These are phyloP conservation scores for Cystoisospora suis DNA, from an alignment of 169 alveolate genomes.

Conservation along the genomic window DNA sequence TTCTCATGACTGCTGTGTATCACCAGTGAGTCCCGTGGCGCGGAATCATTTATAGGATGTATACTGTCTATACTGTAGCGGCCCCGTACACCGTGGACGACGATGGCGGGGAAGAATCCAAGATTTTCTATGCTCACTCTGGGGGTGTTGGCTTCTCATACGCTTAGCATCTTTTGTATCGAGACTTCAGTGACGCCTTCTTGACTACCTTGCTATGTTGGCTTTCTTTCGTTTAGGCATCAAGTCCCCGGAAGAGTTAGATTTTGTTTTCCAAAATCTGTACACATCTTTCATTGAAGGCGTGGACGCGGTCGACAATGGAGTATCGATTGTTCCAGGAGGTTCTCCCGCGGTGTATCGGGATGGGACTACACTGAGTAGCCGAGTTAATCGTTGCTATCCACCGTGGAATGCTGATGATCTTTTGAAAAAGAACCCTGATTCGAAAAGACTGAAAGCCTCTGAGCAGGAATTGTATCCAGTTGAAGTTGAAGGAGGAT, in stretches of 20 bases:
- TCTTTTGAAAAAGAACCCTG: neutral
- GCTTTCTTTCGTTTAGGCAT: neutral
- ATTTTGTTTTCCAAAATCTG: conserved; percentile 73
- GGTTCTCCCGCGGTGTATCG: conserved; percentile 80
- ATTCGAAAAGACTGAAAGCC: neutral
- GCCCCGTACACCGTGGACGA: too few relatives aligned
- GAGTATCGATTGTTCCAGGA: conserved; percentile 76
- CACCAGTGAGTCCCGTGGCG: too few relatives aligned
- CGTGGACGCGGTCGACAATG: conserved; percentile 92
- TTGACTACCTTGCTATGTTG: too few relatives aligned
- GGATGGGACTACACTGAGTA: conserved; percentile 75
- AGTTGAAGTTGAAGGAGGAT: conserved; percentile 16
- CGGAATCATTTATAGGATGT: too few relatives aligned
- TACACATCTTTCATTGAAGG: conserved; percentile 84
- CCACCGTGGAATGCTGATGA: conserved; percentile 87
- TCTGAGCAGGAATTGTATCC: neutral
- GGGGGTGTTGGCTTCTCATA: too few relatives aligned
- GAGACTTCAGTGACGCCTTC: too few relatives aligned
- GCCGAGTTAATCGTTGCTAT: conserved; percentile 82
- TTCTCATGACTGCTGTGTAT: too few relatives aligned
- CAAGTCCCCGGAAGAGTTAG: conserved; percentile 38
- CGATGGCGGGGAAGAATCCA: too few relatives aligned
- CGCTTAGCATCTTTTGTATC: too few relatives aligned
- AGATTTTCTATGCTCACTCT: too few relatives aligned
- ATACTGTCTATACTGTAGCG: too few relatives aligned